Evolutionary conservation across 495 filamentous ascomycete genomes (phyloP).

Genomic region (Clavariopsis aquatica): DNA sequence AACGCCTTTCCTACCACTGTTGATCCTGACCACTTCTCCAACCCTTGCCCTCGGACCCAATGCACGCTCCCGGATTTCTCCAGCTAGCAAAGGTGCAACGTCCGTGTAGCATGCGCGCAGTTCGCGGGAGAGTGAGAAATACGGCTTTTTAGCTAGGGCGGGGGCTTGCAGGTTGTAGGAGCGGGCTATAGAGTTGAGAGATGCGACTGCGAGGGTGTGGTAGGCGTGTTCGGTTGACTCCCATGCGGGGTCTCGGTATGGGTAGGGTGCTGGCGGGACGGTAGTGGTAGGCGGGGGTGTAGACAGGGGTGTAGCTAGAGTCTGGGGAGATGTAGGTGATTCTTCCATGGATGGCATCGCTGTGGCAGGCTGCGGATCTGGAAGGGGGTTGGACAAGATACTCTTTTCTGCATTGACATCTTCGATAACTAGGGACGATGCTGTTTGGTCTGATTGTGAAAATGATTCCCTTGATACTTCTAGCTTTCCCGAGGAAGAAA

Average conservation of each 20-base stretch:
- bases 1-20: slow-evolving; percentile 48
- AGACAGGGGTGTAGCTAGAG: neutral
- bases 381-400: neutral
- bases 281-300: slow-evolving; percentile 9
- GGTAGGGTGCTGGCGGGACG: slow-evolving; percentile 43
- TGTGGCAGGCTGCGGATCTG: neutral
- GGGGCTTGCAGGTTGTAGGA: slow-evolving; percentile 96
- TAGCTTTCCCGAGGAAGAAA: slow-evolving; percentile 49
- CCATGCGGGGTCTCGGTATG: slow-evolving; percentile 69
- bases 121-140: slow-evolving; percentile 82
- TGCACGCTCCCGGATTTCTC: slow-evolving; percentile 70
- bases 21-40: slow-evolving; percentile 36
- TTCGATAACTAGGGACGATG: neutral
- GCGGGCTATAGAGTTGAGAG: slow-evolving; percentile 77
- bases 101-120: slow-evolving; percentile 79
- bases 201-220: slow-evolving; percentile 72
- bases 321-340: neutral
- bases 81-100: slow-evolving; percentile 72
- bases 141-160: slow-evolving; percentile 88
- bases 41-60: slow-evolving; percentile 47
- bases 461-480: slow-evolving; percentile 23
- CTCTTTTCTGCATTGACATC: slow-evolving; percentile 12
- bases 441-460: neutral
- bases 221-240: slow-evolving; percentile 72
- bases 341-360: neutral